Evolutionary conservation across 345 rosid species (phyloP), one percentile per base, ranked within the genome.

Genomic region (Sonneratia caseolaris): DNA sequence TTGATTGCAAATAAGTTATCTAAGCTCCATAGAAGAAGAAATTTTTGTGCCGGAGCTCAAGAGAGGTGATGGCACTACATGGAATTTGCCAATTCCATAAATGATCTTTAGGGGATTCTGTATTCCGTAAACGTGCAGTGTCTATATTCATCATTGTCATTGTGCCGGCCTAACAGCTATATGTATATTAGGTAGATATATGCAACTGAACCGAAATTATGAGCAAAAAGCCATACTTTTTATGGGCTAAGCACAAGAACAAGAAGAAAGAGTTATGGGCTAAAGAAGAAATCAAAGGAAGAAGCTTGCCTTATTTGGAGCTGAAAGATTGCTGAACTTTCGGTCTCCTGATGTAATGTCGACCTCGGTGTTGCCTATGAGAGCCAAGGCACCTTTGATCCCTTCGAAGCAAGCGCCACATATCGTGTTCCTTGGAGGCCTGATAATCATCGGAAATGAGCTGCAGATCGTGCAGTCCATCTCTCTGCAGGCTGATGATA

Each of bases 391-490:
- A 71, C 70, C 75, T 79, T 76, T 82, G 74, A 91, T 91, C 47
- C 89, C 92, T 70, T 93, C 93, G 36, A 80, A 91, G 82, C 98
- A 93, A 1, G 88, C 82, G 3, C 81, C 85, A 37, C 98, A 93
- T 65, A 93, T 93, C 15, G 86, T 85, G 75, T 93, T 93, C 81
- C 98, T 91, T 11, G 97, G 96, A 24, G 97, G 97, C 79, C 96
- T 82, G 45, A 91, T 76, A 69, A 84, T 81, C 3, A 83, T 71
- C 16, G 98, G 97, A 87, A 89, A 84, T 8, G 97, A 78, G 62
- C 84, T 85, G 68, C 98, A 91, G 3, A 93, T 82, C 0, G 91
- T 87, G 81, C 98, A 93, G 73, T 93, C 98, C 97, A 92, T 92
- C 47, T 48, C 38, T 65, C 53, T n/a, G 22, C 61, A 16, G 22